phyloP scores from a whole-genome alignment of 1,284 basidiomycete species.

The Irpex sp. region DNA sequence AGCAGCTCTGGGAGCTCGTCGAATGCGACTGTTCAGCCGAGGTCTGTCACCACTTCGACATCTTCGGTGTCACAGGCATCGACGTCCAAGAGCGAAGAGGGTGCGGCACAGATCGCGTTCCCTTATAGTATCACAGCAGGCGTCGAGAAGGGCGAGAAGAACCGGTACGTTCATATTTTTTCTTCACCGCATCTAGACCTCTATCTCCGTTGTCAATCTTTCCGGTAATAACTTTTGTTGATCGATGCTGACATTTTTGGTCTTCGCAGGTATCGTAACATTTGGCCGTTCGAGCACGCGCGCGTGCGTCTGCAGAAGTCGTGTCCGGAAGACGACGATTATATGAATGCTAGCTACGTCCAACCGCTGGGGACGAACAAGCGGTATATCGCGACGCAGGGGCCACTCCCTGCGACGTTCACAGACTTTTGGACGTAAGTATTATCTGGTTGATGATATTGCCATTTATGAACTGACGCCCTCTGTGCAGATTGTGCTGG shows the following conservation, averaged over 20 bases:
- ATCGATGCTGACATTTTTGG: not conserved
- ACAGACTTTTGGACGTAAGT: constrained; percentile 94
- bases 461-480: not conserved
- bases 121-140: constrained; percentile 95
- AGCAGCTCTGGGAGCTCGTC: not conserved
- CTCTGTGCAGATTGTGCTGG: constrained; percentile 59
- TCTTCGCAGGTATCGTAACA: constrained; percentile 74
- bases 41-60: not conserved
- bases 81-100: not conserved
- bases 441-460: not conserved
- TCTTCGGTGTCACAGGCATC: not conserved
- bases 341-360: constrained; percentile 90
- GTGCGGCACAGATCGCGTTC: constrained; percentile 35
- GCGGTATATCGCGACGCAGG: constrained; percentile 94
- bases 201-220: not conserved
- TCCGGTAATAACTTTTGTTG: not conserved
- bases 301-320: constrained; percentile 65
- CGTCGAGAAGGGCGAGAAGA: constrained; percentile 92
- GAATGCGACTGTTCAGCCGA: not conserved
- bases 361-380: constrained; percentile 77
- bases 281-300: constrained; percentile 95
- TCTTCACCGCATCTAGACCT: not conserved
- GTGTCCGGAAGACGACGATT: constrained; percentile 66
- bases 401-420: constrained; percentile 87
- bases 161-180: constrained; percentile 51